phyloP scores from a whole-genome alignment of 345 rosid species.

The Pseudoturritis turrita region DNA sequence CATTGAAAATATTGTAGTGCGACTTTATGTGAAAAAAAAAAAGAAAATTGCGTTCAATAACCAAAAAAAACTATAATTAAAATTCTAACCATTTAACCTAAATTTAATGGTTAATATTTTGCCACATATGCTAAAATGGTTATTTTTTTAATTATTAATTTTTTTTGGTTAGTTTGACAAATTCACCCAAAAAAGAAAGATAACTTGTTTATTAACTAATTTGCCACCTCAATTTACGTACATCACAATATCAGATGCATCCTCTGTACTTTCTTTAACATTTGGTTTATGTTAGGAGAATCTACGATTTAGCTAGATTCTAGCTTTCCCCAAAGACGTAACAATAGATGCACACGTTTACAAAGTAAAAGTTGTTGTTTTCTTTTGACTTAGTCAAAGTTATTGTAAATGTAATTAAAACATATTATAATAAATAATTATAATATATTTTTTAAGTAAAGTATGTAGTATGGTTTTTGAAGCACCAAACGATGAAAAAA shows the following conservation, averaged over 20 bases:
- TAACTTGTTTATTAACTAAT: not conserved
- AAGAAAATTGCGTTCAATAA: no score
- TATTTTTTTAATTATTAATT: no score
- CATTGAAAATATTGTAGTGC: conserved; percentile 2
- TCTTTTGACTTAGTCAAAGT: not conserved
- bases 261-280: not conserved
- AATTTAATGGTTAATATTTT: no score
- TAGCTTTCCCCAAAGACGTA: not conserved
- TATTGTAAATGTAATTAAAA: not conserved
- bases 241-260: not conserved
- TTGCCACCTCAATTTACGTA: conserved; percentile 19
- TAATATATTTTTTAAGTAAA: not conserved
- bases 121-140: no score
- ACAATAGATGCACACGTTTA: not conserved
- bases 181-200: no score
- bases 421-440: not conserved
- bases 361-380: not conserved
- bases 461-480: not conserved
- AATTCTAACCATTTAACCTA: no score
- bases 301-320: not conserved
- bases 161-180: no score
- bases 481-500: not conserved
- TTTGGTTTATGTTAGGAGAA: conserved; percentile 1
- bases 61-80: no score
- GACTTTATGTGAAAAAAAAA: conserved; percentile 2